Percentiles rank a stretch among this genome's conserved stretches.
These are phyloP conservation scores for Botrytis sinoallii DNA, from an alignment of 2,329 filamentous ascomycete genomes.

Conservation along the genomic window DNA sequence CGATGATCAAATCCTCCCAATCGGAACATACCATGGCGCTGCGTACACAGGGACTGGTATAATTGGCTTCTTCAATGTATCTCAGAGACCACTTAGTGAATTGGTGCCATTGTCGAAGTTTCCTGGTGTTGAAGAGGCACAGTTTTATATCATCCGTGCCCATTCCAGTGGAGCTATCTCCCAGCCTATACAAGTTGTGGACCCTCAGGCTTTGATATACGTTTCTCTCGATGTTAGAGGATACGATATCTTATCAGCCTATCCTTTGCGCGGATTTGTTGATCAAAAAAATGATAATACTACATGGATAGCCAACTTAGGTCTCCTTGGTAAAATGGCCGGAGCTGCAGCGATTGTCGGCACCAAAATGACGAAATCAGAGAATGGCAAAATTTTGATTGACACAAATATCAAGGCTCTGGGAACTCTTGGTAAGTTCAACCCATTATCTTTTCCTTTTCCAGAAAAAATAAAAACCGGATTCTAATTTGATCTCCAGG, in stretches of 20 bases:
- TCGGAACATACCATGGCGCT: constrained; percentile 74
- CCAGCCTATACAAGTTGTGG: constrained; percentile 45
- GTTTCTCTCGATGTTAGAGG: constrained; percentile 61
- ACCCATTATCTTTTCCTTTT: not conserved
- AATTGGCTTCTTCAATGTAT: constrained; percentile 82
- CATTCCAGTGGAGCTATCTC: constrained; percentile 66
- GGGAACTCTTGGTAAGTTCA: constrained; percentile 61
- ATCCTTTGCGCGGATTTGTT: constrained; percentile 59
- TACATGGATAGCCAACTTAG: constrained; percentile 65
- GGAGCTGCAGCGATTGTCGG: constrained; percentile 73
- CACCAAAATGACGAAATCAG: constrained; percentile 55
- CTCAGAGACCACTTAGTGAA: constrained; percentile 59
- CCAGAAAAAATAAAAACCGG: not conserved
- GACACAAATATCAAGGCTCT: constrained; percentile 75
- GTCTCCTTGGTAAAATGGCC: constrained; percentile 84
- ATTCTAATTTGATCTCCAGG: constrained; percentile 45
- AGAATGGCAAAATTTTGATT: constrained; percentile 61
- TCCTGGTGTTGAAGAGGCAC: constrained; percentile 59
- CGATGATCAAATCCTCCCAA: constrained; percentile 68
- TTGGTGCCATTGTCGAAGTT: constrained; percentile 70
- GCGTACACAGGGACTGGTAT: constrained; percentile 69
- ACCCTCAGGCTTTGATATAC: constrained; percentile 52
- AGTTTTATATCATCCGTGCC: constrained; percentile 68
- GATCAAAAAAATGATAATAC: constrained; percentile 38
- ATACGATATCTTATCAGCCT: constrained; percentile 80